These are phyloP conservation scores for Kwoniella sp. DNA, from an alignment of 768 basidiomycete genomes.

Conservation along the genomic window DNA sequence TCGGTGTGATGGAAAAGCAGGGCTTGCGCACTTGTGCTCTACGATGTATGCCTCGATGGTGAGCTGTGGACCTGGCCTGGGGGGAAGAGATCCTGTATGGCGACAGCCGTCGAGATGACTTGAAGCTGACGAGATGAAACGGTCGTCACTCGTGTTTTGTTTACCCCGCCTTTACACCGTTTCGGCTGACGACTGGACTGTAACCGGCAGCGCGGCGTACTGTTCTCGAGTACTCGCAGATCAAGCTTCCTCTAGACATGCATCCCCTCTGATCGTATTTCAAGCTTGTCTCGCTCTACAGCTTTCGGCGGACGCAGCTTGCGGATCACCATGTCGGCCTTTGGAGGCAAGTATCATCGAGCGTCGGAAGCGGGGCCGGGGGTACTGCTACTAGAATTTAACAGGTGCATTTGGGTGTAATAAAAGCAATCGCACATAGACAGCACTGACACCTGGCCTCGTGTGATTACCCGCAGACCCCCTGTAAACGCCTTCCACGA, in stretches of 20 bases:
- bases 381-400: conserved; percentile 36
- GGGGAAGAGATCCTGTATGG: background rate
- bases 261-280: background rate
- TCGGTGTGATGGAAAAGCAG: too few relatives aligned
- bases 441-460: too few relatives aligned
- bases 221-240: too few relatives aligned
- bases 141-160: background rate
- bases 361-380: conserved; percentile 16
- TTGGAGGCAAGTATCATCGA: conserved; percentile 27
- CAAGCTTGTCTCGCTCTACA: background rate
- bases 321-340: conserved; percentile 1
- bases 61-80: background rate
- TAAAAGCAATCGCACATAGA: background rate
- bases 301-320: background rate
- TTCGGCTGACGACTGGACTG: too few relatives aligned
- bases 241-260: too few relatives aligned
- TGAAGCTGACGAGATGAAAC: too few relatives aligned
- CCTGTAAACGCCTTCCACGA: conserved; percentile 49
- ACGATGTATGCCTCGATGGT: too few relatives aligned
- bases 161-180: conserved; percentile 11
- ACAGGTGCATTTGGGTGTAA: conserved; percentile 20
- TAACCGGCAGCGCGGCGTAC: too few relatives aligned
- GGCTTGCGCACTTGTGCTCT: too few relatives aligned
- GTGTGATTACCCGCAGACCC: conserved; percentile 29
- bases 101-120: background rate